Conservation (phyloP, 2,329 filamentous ascomycete species). For the Pseudogymnoascus sp. region DNA sequence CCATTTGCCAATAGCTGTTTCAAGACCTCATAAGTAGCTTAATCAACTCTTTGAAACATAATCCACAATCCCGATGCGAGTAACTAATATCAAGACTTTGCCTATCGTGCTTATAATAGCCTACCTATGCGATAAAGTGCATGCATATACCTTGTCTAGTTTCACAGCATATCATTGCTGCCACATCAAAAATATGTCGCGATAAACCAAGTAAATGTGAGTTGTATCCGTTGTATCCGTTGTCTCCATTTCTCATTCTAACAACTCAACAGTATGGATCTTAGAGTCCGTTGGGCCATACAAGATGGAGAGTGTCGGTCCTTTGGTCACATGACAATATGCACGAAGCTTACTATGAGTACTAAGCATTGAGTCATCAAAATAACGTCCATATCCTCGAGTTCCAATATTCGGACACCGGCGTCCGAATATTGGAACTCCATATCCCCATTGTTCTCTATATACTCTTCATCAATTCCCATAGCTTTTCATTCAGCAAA, state of each 20-base stretch:
- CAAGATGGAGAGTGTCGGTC: not conserved
- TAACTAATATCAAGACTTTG: not conserved
- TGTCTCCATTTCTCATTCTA: not conserved
- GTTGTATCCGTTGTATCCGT: not conserved
- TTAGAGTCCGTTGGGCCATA: not conserved
- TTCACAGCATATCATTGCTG: not conserved
- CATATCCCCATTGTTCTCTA: not conserved
- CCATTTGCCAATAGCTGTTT: not conserved
- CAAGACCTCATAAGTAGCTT: not conserved
- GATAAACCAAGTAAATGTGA: not conserved
- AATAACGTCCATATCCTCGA: not conserved
- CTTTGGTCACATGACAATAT: not conserved
- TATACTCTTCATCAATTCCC: not conserved
- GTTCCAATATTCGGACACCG: too few relatives aligned
- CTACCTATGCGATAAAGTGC: not conserved
- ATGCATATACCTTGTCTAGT: not conserved
- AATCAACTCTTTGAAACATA: not conserved
- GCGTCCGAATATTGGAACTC: too few relatives aligned
- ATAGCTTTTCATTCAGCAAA: not conserved
- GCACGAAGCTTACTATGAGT: not conserved
- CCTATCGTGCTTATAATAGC: not conserved
- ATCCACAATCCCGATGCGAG: not conserved
- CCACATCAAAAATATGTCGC: not conserved
- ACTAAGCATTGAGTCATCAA: not conserved
- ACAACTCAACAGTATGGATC: not conserved